Evolutionary conservation across 495 filamentous ascomycete genomes (phyloP), one percentile per base, ranked within the genome.

Genomic region (Collariella sp.): DNA sequence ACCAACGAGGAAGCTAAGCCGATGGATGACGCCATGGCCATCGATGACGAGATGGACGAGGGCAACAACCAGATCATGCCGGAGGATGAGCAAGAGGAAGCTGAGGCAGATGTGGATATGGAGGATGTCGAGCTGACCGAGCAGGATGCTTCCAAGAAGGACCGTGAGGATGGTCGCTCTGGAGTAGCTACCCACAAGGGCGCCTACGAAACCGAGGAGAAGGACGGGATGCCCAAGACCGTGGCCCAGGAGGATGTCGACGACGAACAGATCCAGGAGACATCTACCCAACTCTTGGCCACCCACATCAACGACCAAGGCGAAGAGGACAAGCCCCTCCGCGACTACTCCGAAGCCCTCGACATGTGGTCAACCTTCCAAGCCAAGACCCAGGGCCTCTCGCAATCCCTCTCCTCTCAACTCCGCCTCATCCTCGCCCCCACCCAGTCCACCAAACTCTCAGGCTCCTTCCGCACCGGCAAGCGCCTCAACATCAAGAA

Each of bases 401-500:
- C 94, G 0, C 82, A 91, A 51, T 83, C 84, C 5, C 72, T 99
- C 0, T 95, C 90, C 20, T 90, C 94, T 55, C 93, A 96, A 60
- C 84, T 99, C 31, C 88, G 91, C 31, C 83, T 99, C 24, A 96
- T 99, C 65, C 83, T 99, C 16, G 85, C 88, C 2, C 94, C 94
- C 0, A 96, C 93, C 0, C 83, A 91, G 41, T 91, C 94, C 18
- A 95, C 94, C 41, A 99, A 96, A 64, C 85, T 97, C 62, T 89
- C 91, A 2, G 94, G 94, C 55, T 89, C 95, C 67, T 97, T 93
- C 78, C 87, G 91, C 62, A 97, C 94, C 0, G 94, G 94, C 48
- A 97, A 99, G 67, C 87, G 94, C 1, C 87, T 99, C 60, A 97
- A 97, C 70, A 94, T 99, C 73, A 96, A 95, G 68, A 87, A 91